These are phyloP conservation scores for Cladosporium halotolerans DNA, from an alignment of 2,329 filamentous ascomycete species.

Conservation along the genomic window DNA sequence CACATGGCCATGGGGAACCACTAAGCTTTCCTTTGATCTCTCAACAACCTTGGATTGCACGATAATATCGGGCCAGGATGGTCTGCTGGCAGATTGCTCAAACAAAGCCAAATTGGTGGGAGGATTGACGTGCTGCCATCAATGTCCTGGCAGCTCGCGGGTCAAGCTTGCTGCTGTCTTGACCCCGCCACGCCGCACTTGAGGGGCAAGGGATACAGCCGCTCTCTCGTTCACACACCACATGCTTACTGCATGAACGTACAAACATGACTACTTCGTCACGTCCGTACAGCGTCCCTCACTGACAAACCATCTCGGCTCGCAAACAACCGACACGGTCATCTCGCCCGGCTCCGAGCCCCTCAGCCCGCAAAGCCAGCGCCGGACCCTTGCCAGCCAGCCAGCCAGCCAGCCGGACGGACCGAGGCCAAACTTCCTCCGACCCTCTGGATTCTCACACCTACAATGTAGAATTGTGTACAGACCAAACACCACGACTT, in stretches of 20 bases:
- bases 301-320: no score
- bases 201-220: not conserved
- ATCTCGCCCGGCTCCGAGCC: no score
- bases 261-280: no score
- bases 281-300: no score
- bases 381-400: not conserved
- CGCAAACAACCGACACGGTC: no score
- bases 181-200: not conserved
- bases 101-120: no score
- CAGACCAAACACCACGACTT: constrained; percentile 6
- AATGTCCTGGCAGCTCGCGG: not conserved
- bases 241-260: no score
- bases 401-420: not conserved
- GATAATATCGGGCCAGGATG: no score
- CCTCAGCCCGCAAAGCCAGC: not conserved
- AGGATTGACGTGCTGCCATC: not conserved
- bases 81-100: no score
- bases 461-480: constrained; percentile 16
- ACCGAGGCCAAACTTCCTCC: not conserved
- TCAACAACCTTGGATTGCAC: not conserved
- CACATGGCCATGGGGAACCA: not conserved
- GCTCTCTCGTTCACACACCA: no score
- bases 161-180: not conserved
- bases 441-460: constrained; percentile 10
- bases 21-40: not conserved